phyloP scores from a whole-genome alignment of 305 asterid species.

The Rubia balearica region DNA sequence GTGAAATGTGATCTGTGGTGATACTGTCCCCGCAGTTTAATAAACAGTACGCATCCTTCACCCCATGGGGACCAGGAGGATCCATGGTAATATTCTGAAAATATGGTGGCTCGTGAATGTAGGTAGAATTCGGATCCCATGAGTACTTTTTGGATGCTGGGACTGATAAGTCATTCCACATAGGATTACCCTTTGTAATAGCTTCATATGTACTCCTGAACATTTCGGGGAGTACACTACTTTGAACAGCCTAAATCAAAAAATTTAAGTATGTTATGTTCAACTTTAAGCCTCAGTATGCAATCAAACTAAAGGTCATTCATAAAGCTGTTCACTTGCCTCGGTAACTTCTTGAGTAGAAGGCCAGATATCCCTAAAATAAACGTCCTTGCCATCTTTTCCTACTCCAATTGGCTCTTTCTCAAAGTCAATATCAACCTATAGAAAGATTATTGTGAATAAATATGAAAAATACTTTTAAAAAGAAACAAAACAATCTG shows the following conservation, averaged over 20 bases:
- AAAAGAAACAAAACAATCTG: background rate
- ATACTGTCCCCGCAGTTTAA: constrained; percentile 90
- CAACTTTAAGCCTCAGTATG: constrained; percentile 1
- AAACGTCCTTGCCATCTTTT: constrained; percentile 74
- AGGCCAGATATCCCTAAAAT: constrained; percentile 92
- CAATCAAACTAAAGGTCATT: constrained; percentile 4
- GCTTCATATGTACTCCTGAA: constrained; percentile 86
- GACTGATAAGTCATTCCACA: constrained; percentile 80
- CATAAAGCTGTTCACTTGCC: constrained; percentile 32
- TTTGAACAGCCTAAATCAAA: constrained; percentile 62
- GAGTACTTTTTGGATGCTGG: constrained; percentile 60
- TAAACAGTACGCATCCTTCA: constrained; percentile 90
- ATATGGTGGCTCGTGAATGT: constrained; percentile 96
- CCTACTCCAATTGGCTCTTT: constrained; percentile 92
- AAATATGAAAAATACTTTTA: background rate
- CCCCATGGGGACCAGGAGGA: constrained; percentile 90
- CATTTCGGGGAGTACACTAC: constrained; percentile 87
- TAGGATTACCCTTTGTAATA: constrained; percentile 77
- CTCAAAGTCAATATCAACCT: constrained; percentile 91
- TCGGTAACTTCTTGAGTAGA: constrained; percentile 82
- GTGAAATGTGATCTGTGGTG: constrained; percentile 93
- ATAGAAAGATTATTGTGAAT: constrained; percentile 16
- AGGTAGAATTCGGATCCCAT: constrained; percentile 81
- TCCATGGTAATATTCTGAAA: constrained; percentile 87
- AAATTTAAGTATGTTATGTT: constrained; percentile 10